Evolutionary conservation across 2,329 filamentous ascomycete genomes (phyloP), one percentile per base, ranked within the genome.

Genomic region (Verruconis gallopava): DNA sequence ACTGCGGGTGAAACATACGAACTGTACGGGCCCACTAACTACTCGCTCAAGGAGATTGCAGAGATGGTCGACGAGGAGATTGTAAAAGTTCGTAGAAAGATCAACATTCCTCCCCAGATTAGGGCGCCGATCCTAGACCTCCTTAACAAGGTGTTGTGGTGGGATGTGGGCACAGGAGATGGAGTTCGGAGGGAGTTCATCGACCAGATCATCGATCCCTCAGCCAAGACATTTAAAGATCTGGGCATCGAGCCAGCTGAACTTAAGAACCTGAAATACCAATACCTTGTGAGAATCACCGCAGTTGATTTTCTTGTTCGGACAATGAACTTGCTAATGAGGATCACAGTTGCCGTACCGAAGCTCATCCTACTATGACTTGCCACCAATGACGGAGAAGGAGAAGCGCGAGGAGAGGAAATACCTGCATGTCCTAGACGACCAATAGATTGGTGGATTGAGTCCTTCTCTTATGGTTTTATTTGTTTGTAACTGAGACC

Each of bases 321-420:
- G n/a, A n/a, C n/a, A n/a, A n/a, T n/a, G n/a, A n/a, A n/a, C 20
- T 40, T 50, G 68, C 53, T 38, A 46, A 51, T 57, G 46, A 58
- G 50, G 14, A 44, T 34, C 51, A 50, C 53, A 89, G 84, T 82
- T 93, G 82, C 81, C 79, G 61, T 95, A 85, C 72, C 81, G 91
- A 59, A 89, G 83, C 65, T 75, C 81, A 44, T 75, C 79, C 55
- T 91, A 80, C 74, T 94, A 93, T 64, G 89, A 98, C 59, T 72
- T 96, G 51, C 91, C 91, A 39, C 89, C 91, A 38, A 80, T 89
- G 55, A 95, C 89, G 22, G 89, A 95, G 68, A 83, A 81, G 63
- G 91, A 98, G 72, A 91, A 79, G 73, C 73, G 75, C 54, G 88
- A 96, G 63, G 88, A 96, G 66, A 91, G 80, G 75, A 91, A 95